phyloP scores from a whole-genome alignment of 257 asterid species.

The Coffea canephora region DNA sequence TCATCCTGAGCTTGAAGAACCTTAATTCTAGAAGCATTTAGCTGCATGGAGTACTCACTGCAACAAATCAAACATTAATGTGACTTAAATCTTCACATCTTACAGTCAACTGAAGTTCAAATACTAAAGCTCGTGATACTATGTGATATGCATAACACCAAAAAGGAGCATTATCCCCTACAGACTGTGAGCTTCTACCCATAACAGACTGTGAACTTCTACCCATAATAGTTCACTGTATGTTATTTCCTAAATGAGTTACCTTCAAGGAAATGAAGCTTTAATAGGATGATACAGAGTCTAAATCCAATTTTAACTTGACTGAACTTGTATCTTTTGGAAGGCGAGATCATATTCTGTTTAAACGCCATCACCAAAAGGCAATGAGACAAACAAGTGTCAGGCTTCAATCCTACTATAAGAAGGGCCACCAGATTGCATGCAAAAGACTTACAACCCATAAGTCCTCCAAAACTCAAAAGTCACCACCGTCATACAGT shows the following conservation, averaged over 20 bases:
- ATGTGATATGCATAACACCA: not conserved
- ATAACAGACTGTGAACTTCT: not conserved
- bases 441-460: not conserved
- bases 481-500: not conserved
- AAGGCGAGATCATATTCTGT: not conserved
- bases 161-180: not conserved
- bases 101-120: not conserved
- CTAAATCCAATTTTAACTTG: not conserved
- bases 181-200: not conserved
- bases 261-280: not conserved
- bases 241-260: not conserved
- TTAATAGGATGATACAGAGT: not conserved
- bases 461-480: not conserved
- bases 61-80: conserved; percentile 18
- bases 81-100: conserved; percentile 2
- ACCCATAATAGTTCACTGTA: not conserved
- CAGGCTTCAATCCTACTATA: not conserved
- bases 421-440: not conserved
- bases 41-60: conserved; percentile 83
- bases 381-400: not conserved
- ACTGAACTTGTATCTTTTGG: not conserved
- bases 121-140: not conserved
- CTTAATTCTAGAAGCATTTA: conserved; percentile 77
- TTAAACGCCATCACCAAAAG: not conserved
- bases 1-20: conserved; percentile 93